These are phyloP conservation scores for Eimeria acervulina DNA, from an alignment of 169 alveolate genomes.

Conservation along the genomic window DNA sequence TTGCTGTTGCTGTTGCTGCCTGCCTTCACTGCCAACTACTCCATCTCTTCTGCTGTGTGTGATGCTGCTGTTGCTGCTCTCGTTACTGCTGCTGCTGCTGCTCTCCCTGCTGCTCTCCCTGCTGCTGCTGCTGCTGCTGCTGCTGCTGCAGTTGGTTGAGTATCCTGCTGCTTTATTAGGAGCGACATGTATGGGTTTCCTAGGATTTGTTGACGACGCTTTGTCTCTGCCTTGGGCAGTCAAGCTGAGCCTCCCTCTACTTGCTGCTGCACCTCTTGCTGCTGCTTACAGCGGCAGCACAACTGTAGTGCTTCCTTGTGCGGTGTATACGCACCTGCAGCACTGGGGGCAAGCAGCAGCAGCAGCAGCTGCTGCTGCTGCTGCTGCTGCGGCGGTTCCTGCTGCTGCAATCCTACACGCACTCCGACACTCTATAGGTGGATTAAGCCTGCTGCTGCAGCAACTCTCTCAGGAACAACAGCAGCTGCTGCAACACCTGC, in stretches of 20 bases:
- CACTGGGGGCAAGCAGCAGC: too few relatives aligned
- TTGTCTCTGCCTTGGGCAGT: slow-evolving; percentile 95
- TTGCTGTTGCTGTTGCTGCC: neutral
- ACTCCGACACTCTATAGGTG: neutral
- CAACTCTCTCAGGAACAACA: neutral
- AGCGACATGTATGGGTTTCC: slow-evolving; percentile 57
- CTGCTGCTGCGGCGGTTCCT: neutral
- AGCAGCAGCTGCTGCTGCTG: neutral
- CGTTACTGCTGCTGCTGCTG: neutral
- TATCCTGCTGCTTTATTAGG: slow-evolving; percentile 77
- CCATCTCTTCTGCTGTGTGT: neutral
- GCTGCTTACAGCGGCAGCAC: slow-evolving; percentile 95
- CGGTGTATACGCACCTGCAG: slow-evolving; percentile 18
- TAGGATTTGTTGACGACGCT: slow-evolving; percentile 96
- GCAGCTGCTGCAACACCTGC: too few relatives aligned
- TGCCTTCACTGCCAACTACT: neutral
- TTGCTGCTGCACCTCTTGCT: slow-evolving; percentile 91
- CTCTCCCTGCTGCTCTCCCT: too few relatives aligned
- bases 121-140: too few relatives aligned
- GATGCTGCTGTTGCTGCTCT: neutral
- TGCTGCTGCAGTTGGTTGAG: slow-evolving; percentile 74
- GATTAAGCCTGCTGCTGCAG: neutral
- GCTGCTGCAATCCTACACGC: neutral
- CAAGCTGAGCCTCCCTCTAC: slow-evolving; percentile 93
- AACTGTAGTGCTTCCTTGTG: slow-evolving; percentile 91